A percentile compares a stretch with the other conserved stretches of the same genome.
Conservation (phyloP, 805 yeast species). For the Ogataea henricii region DNA sequence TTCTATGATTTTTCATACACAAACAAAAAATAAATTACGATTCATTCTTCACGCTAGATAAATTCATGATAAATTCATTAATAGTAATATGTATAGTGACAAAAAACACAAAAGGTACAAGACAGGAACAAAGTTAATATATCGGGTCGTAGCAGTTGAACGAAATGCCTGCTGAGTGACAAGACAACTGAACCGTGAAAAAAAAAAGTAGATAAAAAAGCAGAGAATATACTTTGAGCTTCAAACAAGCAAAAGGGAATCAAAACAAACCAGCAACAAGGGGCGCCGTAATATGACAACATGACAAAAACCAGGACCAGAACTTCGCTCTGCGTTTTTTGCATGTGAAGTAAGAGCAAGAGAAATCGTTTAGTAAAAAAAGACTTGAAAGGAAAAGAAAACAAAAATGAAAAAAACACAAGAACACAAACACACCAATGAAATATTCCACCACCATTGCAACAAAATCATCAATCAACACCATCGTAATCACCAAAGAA, state of each 20-base stretch:
- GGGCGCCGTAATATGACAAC: neutral
- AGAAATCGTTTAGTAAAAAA: neutral
- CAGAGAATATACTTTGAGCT: neutral
- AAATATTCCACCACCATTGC: no score
- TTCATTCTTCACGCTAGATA: no score
- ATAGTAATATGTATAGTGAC: no score
- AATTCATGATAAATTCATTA: no score
- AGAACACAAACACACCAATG: neutral
- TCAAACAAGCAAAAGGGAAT: no score
- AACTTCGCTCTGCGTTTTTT: neutral
- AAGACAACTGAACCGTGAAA: neutral
- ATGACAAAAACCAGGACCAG: constrained; percentile 2
- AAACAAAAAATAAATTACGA: no score
- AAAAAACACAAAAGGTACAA: no score
- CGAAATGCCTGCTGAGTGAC: neutral
- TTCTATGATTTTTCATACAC: no score
- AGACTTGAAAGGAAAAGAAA: neutral
- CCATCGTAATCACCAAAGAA: neutral
- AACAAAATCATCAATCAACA: no score
- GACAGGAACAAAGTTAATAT: no score
- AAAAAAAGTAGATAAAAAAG: neutral
- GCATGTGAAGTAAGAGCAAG: neutral
- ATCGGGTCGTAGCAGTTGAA: constrained; percentile 1
- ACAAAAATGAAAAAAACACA: neutral
- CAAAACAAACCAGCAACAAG: no score